phyloP scores from a whole-genome alignment of 176 grass and related monocot species.

The Cenchrus fungigraminus region DNA sequence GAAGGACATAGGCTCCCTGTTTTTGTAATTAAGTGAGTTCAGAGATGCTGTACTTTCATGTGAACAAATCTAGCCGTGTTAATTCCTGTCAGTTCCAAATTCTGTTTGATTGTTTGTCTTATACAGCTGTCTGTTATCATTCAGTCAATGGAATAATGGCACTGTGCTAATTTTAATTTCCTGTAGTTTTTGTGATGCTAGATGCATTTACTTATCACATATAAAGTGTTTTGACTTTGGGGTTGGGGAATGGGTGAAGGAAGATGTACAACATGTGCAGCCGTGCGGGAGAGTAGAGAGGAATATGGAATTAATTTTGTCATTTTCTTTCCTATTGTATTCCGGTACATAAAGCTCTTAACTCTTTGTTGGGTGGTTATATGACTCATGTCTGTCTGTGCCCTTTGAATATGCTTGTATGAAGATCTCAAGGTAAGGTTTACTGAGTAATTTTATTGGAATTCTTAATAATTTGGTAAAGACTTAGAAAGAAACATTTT shows the following conservation, averaged over 20 bases:
- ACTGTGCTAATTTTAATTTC: background rate
- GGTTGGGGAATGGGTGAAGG: background rate
- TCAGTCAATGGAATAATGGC: background rate
- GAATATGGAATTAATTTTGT: background rate
- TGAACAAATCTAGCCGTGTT: constrained; percentile 18
- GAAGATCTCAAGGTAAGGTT: too few species aligned
- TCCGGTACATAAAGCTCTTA: background rate
- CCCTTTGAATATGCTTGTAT: background rate
- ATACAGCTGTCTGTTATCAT: background rate
- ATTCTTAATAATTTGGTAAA: background rate
- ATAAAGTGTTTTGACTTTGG: background rate
- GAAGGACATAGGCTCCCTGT: background rate
- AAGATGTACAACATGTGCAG: background rate
- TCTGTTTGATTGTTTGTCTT: constrained; percentile 6
- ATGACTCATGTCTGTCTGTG: background rate
- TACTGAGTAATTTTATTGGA: background rate
- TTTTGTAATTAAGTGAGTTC: background rate
- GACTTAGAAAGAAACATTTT: background rate
- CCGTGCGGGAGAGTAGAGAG: background rate
- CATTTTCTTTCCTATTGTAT: background rate
- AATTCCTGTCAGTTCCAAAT: background rate
- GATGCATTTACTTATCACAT: background rate
- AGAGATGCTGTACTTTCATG: background rate
- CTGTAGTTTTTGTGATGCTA: background rate
- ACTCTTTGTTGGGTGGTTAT: background rate